Conservation (phyloP, 805 yeast genomes). For the Candida koratica region DNA sequence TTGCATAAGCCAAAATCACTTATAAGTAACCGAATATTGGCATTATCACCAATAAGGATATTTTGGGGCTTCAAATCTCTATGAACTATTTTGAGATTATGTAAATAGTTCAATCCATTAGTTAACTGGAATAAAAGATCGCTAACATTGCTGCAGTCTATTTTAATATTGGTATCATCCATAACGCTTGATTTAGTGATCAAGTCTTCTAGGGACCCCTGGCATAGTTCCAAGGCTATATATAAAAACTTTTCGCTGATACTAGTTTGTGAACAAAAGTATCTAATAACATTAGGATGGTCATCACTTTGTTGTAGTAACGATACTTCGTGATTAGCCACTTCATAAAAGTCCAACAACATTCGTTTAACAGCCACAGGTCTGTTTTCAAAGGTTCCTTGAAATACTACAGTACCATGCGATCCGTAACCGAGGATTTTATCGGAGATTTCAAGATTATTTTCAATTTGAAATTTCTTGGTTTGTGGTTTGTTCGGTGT, state of each 20-base stretch:
- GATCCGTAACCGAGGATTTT: conserved; percentile 91
- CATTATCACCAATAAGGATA: conserved; percentile 67
- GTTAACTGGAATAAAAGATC: conserved; percentile 71
- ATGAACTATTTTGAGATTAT: conserved; percentile 86
- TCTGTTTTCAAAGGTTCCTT: conserved; percentile 84
- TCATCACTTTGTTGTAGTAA: conserved; percentile 91
- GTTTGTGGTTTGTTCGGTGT: conserved; percentile 19
- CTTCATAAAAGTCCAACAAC: conserved; percentile 88
- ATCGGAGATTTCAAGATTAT: conserved; percentile 61
- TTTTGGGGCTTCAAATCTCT: conserved; percentile 94
- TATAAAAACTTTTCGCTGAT: conserved; percentile 71
- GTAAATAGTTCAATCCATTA: conserved; percentile 81
- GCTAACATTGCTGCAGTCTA: conserved; percentile 20
- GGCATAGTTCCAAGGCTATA: conserved; percentile 89
- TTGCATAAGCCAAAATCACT: conserved; percentile 97
- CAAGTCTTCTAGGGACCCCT: conserved; percentile 83
- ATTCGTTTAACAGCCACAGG: conserved; percentile 96
- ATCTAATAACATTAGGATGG: conserved; percentile 91
- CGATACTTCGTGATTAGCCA: conserved; percentile 88
- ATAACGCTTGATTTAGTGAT: conserved; percentile 46
- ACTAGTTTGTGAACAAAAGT: conserved; percentile 87
- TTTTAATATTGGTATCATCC: conserved; percentile 25
- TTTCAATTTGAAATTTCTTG: conserved; percentile 40
- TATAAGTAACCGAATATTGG: conserved; percentile 59
- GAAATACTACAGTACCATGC: conserved; percentile 91